phyloP scores from a whole-genome alignment of 225 moss, liverwort and hornwort genomes.

The Sphagnum tenellum region DNA sequence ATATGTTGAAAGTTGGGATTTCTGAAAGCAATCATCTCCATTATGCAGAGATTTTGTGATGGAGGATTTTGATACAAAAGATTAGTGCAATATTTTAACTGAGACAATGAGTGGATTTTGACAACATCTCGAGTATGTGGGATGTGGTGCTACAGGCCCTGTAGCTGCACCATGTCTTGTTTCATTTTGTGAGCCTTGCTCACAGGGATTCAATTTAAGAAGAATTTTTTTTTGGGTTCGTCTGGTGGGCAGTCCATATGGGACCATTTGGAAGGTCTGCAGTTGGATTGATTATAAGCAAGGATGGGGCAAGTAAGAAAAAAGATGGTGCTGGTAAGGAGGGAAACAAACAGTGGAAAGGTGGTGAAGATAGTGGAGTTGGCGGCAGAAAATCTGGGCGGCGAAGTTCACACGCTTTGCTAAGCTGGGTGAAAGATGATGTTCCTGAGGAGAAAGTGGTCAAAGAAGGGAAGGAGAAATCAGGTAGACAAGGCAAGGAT shows the following conservation, averaged over 20 bases:
- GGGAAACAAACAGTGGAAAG: no score
- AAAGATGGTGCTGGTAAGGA: constrained; percentile 19
- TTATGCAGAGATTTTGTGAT: constrained; percentile 16
- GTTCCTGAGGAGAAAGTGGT: constrained; percentile 28
- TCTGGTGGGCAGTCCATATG: constrained; percentile 26
- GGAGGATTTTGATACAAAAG: constrained; percentile 18
- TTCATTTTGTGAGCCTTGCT: no score
- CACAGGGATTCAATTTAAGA: no score
- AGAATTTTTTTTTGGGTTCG: no score
- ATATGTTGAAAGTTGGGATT: no score
- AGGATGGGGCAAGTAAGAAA: constrained; percentile 47
- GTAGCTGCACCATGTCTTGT: no score
- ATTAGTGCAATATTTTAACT: constrained; percentile 4
- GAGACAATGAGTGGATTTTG: not conserved
- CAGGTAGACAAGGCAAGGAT: constrained; percentile 17
- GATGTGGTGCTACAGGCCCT: no score
- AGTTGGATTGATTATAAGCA: constrained; percentile 51
- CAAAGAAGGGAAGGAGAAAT: constrained; percentile 18
- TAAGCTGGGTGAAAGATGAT: constrained; percentile 3
- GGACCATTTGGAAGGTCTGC: constrained; percentile 65
- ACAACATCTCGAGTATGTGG: no score
- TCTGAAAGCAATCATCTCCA: not conserved
- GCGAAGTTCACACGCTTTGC: constrained; percentile 5
- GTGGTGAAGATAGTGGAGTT: constrained; percentile 17
- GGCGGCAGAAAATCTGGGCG: constrained; percentile 26